A percentile compares a stretch with the other conserved stretches of the same genome.
These are phyloP conservation scores for Teratosphaeria pseudoeucalypti DNA, from an alignment of 2,329 filamentous ascomycete species.

Conservation along the genomic window DNA sequence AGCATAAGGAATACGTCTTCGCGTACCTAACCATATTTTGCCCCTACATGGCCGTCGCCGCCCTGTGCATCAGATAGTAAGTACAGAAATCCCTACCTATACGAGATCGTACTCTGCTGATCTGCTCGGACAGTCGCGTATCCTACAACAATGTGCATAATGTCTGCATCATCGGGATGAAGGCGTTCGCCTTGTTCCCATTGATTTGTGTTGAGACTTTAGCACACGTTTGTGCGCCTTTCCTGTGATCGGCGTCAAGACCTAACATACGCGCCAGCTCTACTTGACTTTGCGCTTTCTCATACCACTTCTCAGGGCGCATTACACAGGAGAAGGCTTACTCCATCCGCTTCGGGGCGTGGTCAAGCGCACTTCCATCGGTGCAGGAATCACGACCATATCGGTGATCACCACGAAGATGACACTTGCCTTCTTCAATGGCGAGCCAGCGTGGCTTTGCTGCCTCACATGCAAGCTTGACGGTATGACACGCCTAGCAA, in stretches of 20 bases:
- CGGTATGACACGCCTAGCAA: not conserved
- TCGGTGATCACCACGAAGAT: not conserved
- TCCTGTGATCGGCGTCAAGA: not conserved
- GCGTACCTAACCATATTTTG: not conserved
- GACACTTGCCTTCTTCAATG: not conserved
- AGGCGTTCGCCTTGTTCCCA: not conserved
- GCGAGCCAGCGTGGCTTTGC: not conserved
- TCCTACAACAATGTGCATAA: not conserved
- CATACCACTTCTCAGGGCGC: not conserved
- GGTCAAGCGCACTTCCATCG: not conserved
- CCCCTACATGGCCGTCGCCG: not conserved
- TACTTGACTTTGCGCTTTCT: not conserved
- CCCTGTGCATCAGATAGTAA: not conserved
- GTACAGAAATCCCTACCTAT: not conserved
- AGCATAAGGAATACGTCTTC: not conserved
- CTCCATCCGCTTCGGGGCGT: not conserved
- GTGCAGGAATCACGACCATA: not conserved
- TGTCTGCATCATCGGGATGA: not conserved
- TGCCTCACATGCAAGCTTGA: not conserved
- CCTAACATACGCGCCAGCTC: not conserved
- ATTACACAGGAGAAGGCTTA: not conserved
- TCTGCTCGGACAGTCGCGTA: not conserved
- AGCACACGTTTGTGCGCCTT: not conserved
- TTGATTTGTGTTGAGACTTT: not conserved
- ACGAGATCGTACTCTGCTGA: not conserved